Evolutionary conservation across 2,329 filamentous ascomycete species (phyloP).

Genomic region (Talaromyces rugulosus): DNA sequence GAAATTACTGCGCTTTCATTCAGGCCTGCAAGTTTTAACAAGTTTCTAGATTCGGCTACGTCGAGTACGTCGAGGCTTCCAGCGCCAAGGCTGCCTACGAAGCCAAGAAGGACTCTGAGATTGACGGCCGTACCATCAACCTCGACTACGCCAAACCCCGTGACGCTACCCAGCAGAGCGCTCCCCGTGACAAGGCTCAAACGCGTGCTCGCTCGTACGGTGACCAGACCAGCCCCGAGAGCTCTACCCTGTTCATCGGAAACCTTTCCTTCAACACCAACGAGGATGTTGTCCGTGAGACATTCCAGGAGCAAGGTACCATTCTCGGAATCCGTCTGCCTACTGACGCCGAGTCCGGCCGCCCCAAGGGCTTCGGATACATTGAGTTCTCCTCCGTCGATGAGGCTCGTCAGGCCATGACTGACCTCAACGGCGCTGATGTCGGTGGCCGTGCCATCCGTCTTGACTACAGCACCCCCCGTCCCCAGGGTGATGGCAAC

Average conservation of each 20-base stretch:
- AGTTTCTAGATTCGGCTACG: constrained; percentile 69
- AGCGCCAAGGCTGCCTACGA: constrained; percentile 68
- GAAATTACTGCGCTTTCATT: neutral
- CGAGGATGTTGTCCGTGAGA: constrained; percentile 68
- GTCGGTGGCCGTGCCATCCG: constrained; percentile 71
- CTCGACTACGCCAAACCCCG: constrained; percentile 72
- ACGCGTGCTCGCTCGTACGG: constrained; percentile 57
- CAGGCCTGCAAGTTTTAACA: neutral
- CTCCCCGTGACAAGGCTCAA: constrained; percentile 59
- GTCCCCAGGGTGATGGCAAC: constrained; percentile 50
- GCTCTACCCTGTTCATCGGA: constrained; percentile 84
- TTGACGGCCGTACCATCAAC: constrained; percentile 72
- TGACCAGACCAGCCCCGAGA: constrained; percentile 73
- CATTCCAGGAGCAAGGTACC: constrained; percentile 67
- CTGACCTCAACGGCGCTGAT: constrained; percentile 66
- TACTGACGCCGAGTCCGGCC: constrained; percentile 78
- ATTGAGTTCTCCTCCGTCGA: constrained; percentile 78
- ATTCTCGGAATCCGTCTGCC: constrained; percentile 81
- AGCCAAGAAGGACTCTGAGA: constrained; percentile 67
- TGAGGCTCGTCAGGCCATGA: constrained; percentile 72
- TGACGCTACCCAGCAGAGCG: constrained; percentile 55
- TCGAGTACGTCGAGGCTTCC: constrained; percentile 71
- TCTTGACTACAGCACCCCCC: constrained; percentile 74
- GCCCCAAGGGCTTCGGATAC: constrained; percentile 90
- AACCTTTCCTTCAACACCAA: constrained; percentile 83